Base-by-base conservation (phyloP, 1,139 yeast genomes). In the Geotrichum australiense region DNA sequence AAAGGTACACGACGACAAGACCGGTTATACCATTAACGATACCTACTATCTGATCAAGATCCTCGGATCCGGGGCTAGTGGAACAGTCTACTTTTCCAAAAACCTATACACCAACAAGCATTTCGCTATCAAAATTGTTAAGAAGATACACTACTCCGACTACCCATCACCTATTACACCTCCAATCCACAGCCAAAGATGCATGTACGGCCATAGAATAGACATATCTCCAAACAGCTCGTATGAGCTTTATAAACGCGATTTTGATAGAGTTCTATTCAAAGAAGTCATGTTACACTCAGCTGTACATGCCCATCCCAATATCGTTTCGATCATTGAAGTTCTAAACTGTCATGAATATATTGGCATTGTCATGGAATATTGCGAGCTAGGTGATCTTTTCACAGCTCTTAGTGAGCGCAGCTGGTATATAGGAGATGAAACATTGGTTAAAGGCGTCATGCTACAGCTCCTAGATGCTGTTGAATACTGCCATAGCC, bases 51-150 rank as follows among this genome's bases (percentile, higher is more conserved):
- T 42, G 14, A 30, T 31, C 12, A 39, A 36, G 42, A 76, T 78
- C 47, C 71, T 84, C n/a, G 96, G 96, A n/a, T 76, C 93, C 1
- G 96, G 96, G 30, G 87, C 94, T 15, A 86, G 82, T 56, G 96
- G 96, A 2, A 69, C 83, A 22, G 94, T 87, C 11, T 86, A 82
- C 62, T 68, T 75, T 14, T 89, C 86, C 4, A 65, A 70, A 50
- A 80, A 84, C 57, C 51, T 69, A 14, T 54, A 52, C 38, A 71
- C 79, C 0, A 70, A 72, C 28, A 58, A 67, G 41, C 61, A 66
- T 23, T 78, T 69, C 53, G 96, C 96, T 2, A 77, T 89, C 49
- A 87, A 87, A 61, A 77, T 80, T 47, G 70, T 85, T 3, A 68
- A 82, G 29, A 78, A 80, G 53, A 15, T 15, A 15, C 14, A 22